Conservation (phyloP, 495 filamentous ascomycete genomes). For the Aspergillus taichungensis region DNA sequence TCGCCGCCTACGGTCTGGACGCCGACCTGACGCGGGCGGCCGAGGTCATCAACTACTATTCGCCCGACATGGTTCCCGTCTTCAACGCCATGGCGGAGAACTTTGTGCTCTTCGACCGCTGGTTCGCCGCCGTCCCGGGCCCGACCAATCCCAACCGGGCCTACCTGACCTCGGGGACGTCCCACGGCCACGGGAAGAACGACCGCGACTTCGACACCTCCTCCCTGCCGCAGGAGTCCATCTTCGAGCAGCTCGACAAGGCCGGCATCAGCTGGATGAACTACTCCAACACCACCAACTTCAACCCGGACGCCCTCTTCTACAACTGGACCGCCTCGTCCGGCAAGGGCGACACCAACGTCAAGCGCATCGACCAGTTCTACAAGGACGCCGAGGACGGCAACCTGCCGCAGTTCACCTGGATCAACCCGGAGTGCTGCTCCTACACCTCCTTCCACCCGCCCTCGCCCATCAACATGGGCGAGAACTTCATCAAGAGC, state of each 20-base stretch:
- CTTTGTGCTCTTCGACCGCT: conserved; percentile 41
- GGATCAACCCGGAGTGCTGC: conserved; percentile 48
- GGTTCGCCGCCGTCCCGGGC: conserved; percentile 41
- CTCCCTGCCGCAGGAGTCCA: conserved; percentile 34
- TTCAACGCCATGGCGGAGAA: conserved; percentile 39
- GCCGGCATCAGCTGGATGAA: conserved; percentile 40
- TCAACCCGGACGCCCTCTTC: conserved; percentile 29
- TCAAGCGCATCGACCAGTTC: conserved; percentile 27
- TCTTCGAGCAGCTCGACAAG: conserved; percentile 41
- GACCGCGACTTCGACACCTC: conserved; percentile 33
- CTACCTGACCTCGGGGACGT: conserved; percentile 41
- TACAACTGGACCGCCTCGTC: conserved; percentile 33
- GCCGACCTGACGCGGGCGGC: conserved; percentile 26
- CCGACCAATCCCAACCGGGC: conserved; percentile 43
- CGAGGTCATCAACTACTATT: conserved; percentile 44
- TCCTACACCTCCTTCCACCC: conserved; percentile 42
- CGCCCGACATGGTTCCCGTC: conserved; percentile 36
- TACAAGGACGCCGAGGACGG: conserved; percentile 32
- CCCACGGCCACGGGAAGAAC: conserved; percentile 39
- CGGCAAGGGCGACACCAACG: conserved; percentile 20
- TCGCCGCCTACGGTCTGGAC: conserved; percentile 21
- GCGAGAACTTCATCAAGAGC: conserved; percentile 41
- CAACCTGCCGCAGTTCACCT: conserved; percentile 37
- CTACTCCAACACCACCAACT: conserved; percentile 37
- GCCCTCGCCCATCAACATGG: conserved; percentile 35